Base-by-base conservation (phyloP, 2,329 filamentous ascomycete species). In the Fusarium multiceps region DNA sequence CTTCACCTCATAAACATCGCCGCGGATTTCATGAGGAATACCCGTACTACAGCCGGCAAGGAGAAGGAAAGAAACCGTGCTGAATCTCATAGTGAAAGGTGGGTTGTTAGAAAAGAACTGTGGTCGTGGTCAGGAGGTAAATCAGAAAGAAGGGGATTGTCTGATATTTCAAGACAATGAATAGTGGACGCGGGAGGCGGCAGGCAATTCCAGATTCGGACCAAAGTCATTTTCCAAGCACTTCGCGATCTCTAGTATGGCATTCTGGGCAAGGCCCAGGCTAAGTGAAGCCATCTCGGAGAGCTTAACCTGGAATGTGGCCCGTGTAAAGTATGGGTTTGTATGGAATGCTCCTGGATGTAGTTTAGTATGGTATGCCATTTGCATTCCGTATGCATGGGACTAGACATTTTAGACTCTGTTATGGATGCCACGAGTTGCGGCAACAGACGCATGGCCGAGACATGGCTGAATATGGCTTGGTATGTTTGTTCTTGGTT, bases 271-370 rank as follows among this genome's bases (percentile, higher is more conserved):
- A 71, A 66, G 68, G 9, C 64, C 55, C 41, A 30, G 49, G 68
- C 60, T 53, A 48, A 18, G 32, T 55, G 68, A 71, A 71, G 68
- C 55, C 58, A 62, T 69, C 30, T 21, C 27, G 40, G 37, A 58
- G 59, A 69, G 68, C 55, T 48, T 49, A 59, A 55, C 42, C 18
- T 60, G 68, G 68, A 71, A 71, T 71, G 68, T 71, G 68, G 63
- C 40, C 48, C 55, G 13, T 55, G 55, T 12, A 51, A 40, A 58
- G 40, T 25, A 43, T 42, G 48, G 50, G 28, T 71, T 57, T 37
- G 51, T 21, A 60, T 69, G 68, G 68, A 71, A 71, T 71, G 68
- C 42, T 40, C 25, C 51, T 69, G 55, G 30, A 59, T 71, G 32
- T 23, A 66, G 68, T 62, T 49, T 66, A 40, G 68, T 40, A 45